Percentiles rank a stretch among this genome's conserved stretches.
Evolutionary conservation across 805 yeast species (phyloP).

Genomic region (Lipomyces spencermartinsiae): DNA sequence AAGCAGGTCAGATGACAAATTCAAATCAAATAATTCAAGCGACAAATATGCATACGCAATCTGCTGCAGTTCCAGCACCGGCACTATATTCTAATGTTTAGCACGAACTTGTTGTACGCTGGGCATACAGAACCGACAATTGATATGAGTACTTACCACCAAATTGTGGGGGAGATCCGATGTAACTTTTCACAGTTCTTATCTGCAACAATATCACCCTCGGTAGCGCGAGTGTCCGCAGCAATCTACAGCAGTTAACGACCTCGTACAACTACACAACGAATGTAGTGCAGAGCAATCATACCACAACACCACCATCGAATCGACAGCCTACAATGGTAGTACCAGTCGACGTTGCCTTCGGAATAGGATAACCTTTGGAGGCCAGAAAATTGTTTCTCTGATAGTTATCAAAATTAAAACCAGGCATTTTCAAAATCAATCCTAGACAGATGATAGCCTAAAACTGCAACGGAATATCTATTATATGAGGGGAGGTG

Average conservation of each 20-base stretch:
- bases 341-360: conserved; percentile 98
- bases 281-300: conserved; percentile 20
- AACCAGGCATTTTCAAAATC: conserved; percentile 54
- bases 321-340: conserved; percentile 96
- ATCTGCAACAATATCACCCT: conserved; percentile 96
- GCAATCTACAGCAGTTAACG: conserved; percentile 60
- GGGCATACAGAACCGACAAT: neutral
- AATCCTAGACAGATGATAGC: neutral
- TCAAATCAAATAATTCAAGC: neutral
- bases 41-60: conserved; percentile 56
- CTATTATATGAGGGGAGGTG: neutral
- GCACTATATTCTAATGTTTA: conserved; percentile 59
- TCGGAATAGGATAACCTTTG: conserved; percentile 78
- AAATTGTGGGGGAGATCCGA: conserved; percentile 80
- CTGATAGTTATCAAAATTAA: conserved; percentile 90
- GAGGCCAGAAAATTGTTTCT: conserved; percentile 79
- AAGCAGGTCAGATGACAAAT: neutral
- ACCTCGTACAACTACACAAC: neutral
- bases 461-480: neutral
- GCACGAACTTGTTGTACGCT: neutral
- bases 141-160: conserved; percentile 51
- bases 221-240: conserved; percentile 98
- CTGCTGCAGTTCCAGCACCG: conserved; percentile 99
- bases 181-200: conserved; percentile 96
- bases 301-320: conserved; percentile 82